Conservation (phyloP, 768 basidiomycete genomes). For the Auricularia heimuer region DNA sequence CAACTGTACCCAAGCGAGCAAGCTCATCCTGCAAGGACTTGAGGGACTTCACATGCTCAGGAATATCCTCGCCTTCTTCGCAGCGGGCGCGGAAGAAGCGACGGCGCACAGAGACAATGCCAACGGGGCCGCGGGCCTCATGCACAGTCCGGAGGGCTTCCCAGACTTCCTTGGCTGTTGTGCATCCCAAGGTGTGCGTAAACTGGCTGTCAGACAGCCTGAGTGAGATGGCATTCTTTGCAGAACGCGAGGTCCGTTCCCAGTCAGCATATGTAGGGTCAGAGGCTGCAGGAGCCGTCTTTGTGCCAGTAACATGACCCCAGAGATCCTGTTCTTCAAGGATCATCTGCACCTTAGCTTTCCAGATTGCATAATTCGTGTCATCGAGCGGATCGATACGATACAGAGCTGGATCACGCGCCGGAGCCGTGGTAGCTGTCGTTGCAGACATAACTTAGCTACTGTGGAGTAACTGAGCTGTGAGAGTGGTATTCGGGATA, state of each 20-base stretch:
- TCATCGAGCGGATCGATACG: too few relatives aligned
- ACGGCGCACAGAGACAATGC: constrained; percentile 17
- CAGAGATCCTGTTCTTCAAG: too few relatives aligned
- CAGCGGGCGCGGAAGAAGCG: constrained; percentile 20
- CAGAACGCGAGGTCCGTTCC: constrained; percentile 21
- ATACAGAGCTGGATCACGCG: too few relatives aligned
- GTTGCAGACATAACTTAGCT: too few relatives aligned
- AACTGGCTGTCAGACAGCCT: constrained; percentile 19
- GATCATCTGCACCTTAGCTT: too few relatives aligned
- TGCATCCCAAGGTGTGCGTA: constrained; percentile 19
- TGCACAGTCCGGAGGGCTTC: constrained; percentile 16
- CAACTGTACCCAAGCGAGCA: constrained; percentile 12
- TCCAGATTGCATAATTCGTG: too few relatives aligned
- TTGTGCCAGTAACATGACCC: too few relatives aligned
- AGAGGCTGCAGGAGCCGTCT: too few relatives aligned
- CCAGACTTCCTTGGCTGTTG: constrained; percentile 22
- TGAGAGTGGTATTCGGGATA: too few relatives aligned
- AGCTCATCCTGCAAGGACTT: constrained; percentile 17
- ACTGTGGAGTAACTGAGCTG: too few relatives aligned
- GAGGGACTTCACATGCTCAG: constrained; percentile 23
- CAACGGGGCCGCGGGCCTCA: constrained; percentile 15
- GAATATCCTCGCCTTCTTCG: constrained; percentile 22
- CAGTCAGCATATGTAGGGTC: constrained; percentile 11
- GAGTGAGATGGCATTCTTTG: constrained; percentile 22
- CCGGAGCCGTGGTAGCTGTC: too few relatives aligned